Evolutionary conservation across 352 stramenopile species (phyloP).

Genomic region (Phytophthora hibernalis): DNA sequence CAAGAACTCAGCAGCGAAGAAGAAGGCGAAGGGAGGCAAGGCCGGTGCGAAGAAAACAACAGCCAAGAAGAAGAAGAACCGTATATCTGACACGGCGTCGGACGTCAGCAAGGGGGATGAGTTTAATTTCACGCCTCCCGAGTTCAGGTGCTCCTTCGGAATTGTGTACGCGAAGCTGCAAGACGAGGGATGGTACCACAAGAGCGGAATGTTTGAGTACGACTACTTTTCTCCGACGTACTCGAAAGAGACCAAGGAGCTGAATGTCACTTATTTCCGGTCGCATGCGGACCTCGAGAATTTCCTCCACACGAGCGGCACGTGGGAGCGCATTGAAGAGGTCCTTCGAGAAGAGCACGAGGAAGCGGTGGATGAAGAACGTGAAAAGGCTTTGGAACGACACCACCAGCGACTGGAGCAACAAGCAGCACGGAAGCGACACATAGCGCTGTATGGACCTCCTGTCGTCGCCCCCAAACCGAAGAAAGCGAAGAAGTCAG

Average conservation of each 20-base stretch:
- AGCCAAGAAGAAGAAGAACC: conserved; percentile 36
- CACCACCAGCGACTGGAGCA: conserved; percentile 47
- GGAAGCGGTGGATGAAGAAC: conserved; percentile 57
- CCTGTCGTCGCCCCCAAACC: conserved; percentile 21
- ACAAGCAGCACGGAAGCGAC: conserved; percentile 37
- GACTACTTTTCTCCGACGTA: conserved; percentile 84
- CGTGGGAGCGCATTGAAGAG: conserved; percentile 66
- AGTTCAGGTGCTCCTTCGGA: conserved; percentile 78
- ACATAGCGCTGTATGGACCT: conserved; percentile 25
- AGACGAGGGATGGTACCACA: conserved; percentile 66
- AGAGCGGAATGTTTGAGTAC: conserved; percentile 71
- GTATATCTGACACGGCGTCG: conserved; percentile 7
- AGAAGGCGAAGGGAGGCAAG: conserved; percentile 41
- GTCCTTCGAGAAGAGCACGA: conserved; percentile 64
- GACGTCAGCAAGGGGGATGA: conserved; percentile 34
- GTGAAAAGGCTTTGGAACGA: conserved; percentile 50
- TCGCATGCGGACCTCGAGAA: conserved; percentile 63
- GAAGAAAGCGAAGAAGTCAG: conserved; percentile 35
- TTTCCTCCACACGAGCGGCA: conserved; percentile 63
- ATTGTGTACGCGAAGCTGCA: conserved; percentile 71
- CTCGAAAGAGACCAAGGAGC: conserved; percentile 55
- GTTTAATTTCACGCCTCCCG: conserved; percentile 56
- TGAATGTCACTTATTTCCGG: conserved; percentile 74
- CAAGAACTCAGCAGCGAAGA: conserved; percentile 28
- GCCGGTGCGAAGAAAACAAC: conserved; percentile 34